phyloP scores from a whole-genome alignment of 116 monocot species.

The Cymodocea nodosa region DNA sequence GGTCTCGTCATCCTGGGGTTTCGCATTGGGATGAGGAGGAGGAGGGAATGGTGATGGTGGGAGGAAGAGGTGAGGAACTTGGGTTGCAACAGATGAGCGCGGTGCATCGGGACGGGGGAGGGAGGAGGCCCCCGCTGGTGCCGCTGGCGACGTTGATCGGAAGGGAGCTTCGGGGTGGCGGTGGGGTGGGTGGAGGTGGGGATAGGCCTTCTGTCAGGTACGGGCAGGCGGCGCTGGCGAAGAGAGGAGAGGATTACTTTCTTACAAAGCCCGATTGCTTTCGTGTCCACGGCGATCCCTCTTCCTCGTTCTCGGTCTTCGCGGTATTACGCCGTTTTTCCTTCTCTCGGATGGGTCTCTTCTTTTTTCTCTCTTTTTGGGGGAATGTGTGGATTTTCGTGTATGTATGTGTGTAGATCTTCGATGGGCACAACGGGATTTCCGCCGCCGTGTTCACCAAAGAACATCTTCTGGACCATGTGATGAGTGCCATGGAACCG shows the following conservation, averaged over 20 bases:
- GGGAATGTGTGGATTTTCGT: not conserved
- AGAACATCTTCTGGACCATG: conserved; percentile 50
- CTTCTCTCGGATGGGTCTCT: not conserved
- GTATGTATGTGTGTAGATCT: conserved; percentile 22
- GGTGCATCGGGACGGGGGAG: not conserved
- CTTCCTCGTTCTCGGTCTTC: conserved; percentile 61
- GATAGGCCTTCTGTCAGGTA: conserved; percentile 45
- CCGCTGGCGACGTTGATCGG: conserved; percentile 74
- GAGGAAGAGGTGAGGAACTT: not conserved
- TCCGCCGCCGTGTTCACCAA: conserved; percentile 51
- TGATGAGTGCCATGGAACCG: conserved; percentile 44
- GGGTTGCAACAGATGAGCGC: too few species aligned
- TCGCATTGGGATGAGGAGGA: too few species aligned
- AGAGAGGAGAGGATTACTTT: conserved; percentile 77
- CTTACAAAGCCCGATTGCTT: conserved; percentile 51
- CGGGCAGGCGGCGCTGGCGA: conserved; percentile 46
- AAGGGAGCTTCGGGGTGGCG: conserved; percentile 21
- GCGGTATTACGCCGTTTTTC: conserved; percentile 23
- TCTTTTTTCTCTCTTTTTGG: not conserved
- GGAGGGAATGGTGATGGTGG: not conserved
- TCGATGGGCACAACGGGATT: conserved; percentile 67
- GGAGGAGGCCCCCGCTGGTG: conserved; percentile 16
- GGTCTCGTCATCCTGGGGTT: too few species aligned
- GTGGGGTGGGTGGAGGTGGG: conserved; percentile 46
- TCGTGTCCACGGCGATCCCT: conserved; percentile 32